Evolutionary conservation across 2,329 filamentous ascomycete genomes (phyloP).

Genomic region (Harringtonia lauricola): DNA sequence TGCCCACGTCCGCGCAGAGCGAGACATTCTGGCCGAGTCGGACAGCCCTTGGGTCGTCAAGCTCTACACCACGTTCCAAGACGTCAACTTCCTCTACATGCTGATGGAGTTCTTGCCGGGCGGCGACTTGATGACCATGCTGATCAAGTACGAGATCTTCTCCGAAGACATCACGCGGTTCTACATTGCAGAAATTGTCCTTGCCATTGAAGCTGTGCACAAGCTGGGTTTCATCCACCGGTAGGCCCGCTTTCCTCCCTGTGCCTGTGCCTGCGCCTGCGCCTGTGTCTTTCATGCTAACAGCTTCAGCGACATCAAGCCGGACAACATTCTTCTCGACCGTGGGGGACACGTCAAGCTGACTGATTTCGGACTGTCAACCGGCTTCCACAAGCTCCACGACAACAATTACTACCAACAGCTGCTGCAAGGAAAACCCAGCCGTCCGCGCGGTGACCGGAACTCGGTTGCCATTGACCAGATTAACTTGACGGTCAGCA

Average conservation of each 20-base stretch:
- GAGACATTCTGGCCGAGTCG: constrained; percentile 96
- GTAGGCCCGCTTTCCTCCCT: neutral
- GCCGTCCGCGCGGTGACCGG: constrained; percentile 63
- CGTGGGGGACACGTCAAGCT: constrained; percentile 94
- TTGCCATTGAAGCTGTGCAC: constrained; percentile 98
- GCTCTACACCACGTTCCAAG: constrained; percentile 96
- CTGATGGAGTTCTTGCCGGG: constrained; percentile 98
- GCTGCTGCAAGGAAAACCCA: constrained; percentile 71
- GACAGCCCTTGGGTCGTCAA: constrained; percentile 99
- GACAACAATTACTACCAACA: constrained; percentile 98
- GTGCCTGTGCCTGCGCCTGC: neutral
- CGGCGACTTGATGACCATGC: constrained; percentile 98
- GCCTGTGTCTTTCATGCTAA: neutral
- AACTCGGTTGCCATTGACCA: constrained; percentile 95
- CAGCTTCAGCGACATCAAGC: constrained; percentile 78
- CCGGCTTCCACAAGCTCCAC: constrained; percentile 94
- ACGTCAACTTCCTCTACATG: constrained; percentile 93
- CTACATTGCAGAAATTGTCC: constrained; percentile 96
- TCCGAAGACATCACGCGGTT: constrained; percentile 97
- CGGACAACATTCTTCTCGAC: constrained; percentile 95
- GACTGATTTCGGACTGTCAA: constrained; percentile 95
- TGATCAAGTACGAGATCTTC: constrained; percentile 99
- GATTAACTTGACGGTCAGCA: constrained; percentile 96
- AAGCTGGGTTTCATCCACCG: constrained; percentile 97
- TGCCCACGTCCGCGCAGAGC: constrained; percentile 91